Base-by-base conservation (phyloP, 441 rosid genomes). In the Adansonia grandidieri region DNA sequence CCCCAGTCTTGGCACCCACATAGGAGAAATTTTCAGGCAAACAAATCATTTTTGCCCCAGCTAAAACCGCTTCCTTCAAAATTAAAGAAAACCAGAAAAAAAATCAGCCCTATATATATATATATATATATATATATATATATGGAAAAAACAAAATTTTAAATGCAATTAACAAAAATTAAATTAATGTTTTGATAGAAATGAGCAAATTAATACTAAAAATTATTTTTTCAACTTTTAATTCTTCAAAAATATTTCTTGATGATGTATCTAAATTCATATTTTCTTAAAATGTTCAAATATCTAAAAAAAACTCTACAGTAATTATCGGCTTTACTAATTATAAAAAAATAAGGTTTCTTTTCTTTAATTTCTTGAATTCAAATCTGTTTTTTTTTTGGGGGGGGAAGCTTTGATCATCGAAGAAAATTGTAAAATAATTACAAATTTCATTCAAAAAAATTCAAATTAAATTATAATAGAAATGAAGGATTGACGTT, bases 11-110 rank as follows among this genome's bases (percentile, higher is more conserved):
- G 24, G 78, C 91, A 45, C 93, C 99, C 9, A 94, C 85, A 66
- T 80, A 96, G 0, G 97, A 90, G 80, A 94, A 96, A 81, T 89
- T 91, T 80, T 96, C 99, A 0, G 98, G 99, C 68, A 96, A 85
- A 80, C 99, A 96, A 71, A 96, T 89, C 87, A 94, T 81, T 84
- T 89, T 96, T 32, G 93, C 98, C 58, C 96, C 98, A 0, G 92
- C 95, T 20, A 88, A 85, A 48, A 86, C 91, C 32, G 98, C 99
- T 87, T 96, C 98, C 98, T 96, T 88, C 75, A 47, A 19, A 76
- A 54, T 32, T 0, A 32, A 48, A 63, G n/a, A 62, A 73, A 57
- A 20, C 63, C 15, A 54, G n/a, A 13, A 62, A 60, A 48, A 4
- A 7, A 57, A 2, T 58, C 7, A 56, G 54, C 6, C 5, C n/a